Evolutionary conservation across 1,284 basidiomycete genomes (phyloP), one percentile per base, ranked within the genome.

Genomic region (Sporisorium exsertum): DNA sequence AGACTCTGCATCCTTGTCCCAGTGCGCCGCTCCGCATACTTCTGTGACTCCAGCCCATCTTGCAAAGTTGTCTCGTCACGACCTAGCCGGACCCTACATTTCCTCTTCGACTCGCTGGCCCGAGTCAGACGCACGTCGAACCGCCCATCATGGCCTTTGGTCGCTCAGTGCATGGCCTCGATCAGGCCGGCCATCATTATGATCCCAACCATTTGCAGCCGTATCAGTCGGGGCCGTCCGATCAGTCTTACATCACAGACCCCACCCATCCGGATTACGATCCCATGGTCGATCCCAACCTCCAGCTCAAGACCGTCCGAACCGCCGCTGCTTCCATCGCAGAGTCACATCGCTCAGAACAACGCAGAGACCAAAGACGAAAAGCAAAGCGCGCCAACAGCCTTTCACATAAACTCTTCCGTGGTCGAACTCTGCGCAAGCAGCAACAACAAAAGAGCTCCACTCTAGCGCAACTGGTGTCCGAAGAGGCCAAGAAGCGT

Each of bases 241-340:
- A 67, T 33, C 59, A 72, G 20, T 35, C 65, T 12, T 79, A 77
- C 60, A 49, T 82, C 54, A 79, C 78, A 10, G 81, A 82, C 29
- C 81, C 81, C 0, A 69, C 75, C 3, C 79, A 82, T 65, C 79
- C 79, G 22, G 79, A 82, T 46, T 82, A 82, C 57, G 81, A 81
- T 40, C 81, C 81, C 8, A 75, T 77, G 59, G 74, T 82, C 13
- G 81, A 82, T 43, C 81, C 81, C 27, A 78, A 81, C 33, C 75
- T 81, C 12, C 81, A 82, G 65, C 77, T 82, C 49, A 72, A 73
- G 58, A 81, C 78, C 12, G 81, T 82, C 45, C 64, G 81, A n/a
- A 82, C 81, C n/a, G 81, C 81, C 9, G 81, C 81, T 32, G 81
- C 78, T 18, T 81, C 80, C 42, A 82, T 82, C 32, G 81, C 81